A percentile compares a stretch with the other conserved stretches of the same genome.
Evolutionary conservation across 2,329 filamentous ascomycete species (phyloP).

Genomic region (Raffaelea ambrosiae): DNA sequence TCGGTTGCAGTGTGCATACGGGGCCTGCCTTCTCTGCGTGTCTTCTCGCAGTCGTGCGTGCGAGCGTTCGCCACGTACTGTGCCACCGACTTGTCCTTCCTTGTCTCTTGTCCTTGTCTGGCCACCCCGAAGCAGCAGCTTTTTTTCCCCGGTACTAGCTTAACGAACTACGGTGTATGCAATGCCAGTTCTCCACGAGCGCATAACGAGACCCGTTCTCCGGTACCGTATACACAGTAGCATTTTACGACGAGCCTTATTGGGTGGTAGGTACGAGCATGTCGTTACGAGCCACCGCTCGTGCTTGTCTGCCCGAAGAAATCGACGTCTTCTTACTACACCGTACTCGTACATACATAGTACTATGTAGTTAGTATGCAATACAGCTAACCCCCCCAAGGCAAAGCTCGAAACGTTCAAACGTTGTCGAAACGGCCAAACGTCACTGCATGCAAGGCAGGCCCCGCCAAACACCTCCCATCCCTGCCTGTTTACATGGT

Average conservation of each 20-base stretch:
- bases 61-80: not conserved
- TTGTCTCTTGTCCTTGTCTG: not conserved
- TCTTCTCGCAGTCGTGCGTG: not conserved
- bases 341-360: not conserved
- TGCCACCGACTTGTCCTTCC: not conserved
- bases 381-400: not conserved
- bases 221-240: too few species aligned
- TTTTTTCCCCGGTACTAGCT: too few species aligned
- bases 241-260: not conserved
- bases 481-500: too few species aligned
- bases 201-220: not conserved
- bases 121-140: not conserved
- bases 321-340: not conserved
- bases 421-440: not conserved
- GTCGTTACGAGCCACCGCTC: not conserved
- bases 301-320: not conserved
- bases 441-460: not conserved
- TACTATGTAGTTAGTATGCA: not conserved
- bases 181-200: not conserved
- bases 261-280: not conserved
- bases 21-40: not conserved
- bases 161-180: too few species aligned
- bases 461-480: too few species aligned
- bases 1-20: constrained; percentile 14
- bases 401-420: not conserved